These are phyloP conservation scores for Fusarium nurragi DNA, from an alignment of 2,329 filamentous ascomycete genomes.

Conservation along the genomic window DNA sequence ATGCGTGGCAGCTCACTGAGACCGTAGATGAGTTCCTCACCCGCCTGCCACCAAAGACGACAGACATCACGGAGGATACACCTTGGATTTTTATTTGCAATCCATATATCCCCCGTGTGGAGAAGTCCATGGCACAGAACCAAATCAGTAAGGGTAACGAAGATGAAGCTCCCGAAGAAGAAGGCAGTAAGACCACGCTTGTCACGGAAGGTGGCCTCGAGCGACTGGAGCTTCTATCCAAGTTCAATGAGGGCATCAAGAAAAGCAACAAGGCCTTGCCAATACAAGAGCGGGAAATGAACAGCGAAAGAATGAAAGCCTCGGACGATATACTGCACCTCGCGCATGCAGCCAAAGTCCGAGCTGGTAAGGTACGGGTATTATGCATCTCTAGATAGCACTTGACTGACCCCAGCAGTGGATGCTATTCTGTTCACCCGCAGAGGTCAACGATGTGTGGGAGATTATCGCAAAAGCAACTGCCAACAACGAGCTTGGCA, in stretches of 20 bases:
- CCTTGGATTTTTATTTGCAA: slow-evolving; percentile 81
- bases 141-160: slow-evolving; percentile 56
- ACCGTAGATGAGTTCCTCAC: slow-evolving; percentile 71
- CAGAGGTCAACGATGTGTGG: slow-evolving; percentile 72
- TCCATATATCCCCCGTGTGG: slow-evolving; percentile 59
- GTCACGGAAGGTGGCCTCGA: slow-evolving; percentile 65
- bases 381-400: neutral
- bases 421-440: slow-evolving; percentile 73
- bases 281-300: slow-evolving; percentile 58
- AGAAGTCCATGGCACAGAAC: slow-evolving; percentile 48
- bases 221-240: slow-evolving; percentile 56
- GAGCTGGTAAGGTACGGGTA: slow-evolving; percentile 69
- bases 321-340: slow-evolving; percentile 66
- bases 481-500: slow-evolving; percentile 74
- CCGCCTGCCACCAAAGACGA: slow-evolving; percentile 74
- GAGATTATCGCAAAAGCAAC: slow-evolving; percentile 72
- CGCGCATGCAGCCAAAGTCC: slow-evolving; percentile 67
- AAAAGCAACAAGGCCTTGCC: slow-evolving; percentile 47
- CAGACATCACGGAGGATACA: slow-evolving; percentile 54
- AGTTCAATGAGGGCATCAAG: slow-evolving; percentile 60
- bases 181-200: slow-evolving; percentile 56
- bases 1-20: slow-evolving; percentile 72
- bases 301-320: slow-evolving; percentile 59
- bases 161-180: slow-evolving; percentile 59
- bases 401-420: slow-evolving; percentile 62